Base-by-base conservation (phyloP, 163 green algal species). In the Chloromonas sp. region DNA sequence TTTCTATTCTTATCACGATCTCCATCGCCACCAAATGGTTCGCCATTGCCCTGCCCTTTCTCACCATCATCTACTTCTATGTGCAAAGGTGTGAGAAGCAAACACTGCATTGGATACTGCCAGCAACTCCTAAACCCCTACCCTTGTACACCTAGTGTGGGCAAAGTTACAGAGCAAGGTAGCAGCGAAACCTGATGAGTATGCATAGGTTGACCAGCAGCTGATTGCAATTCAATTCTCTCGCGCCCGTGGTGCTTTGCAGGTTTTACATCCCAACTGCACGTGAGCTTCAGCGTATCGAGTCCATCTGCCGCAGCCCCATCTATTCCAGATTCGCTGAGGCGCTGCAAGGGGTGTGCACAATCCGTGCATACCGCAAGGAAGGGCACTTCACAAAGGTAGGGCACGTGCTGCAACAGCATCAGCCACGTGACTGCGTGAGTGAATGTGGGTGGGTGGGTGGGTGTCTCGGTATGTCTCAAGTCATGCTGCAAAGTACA, bases 251-350 rank as follows among this genome's bases (percentile, higher is more conserved):
- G 36, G 36, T 36, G 36, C 36, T 36, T 36, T 79, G 71, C 71
- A 70, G 86, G 71, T 96, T 94, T 82, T 98, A 98, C 92, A 96
- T 98, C 71, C 90, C 90, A 11, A 87, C 92, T 0, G 91, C 91
- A 0, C 89, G 93, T 36, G 96, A 99, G 92, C 85, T 99, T 81
- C 96, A 98, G 91, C 93, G 96, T 62, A 92, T 97, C 81, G 96
- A 99, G 85, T 93, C 93, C 5, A 88, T 97, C 2, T 94, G 87
- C 0, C 94, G 95, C 84, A 95, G 88, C 15, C 96, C 96, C 85
- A 97, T 99, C 85, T 99, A 98, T 89, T 86, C 79, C 82, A 92
- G 95, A 85, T 98, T 98, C 86, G 79, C 61, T 60, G 84, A 87
- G 84, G 84, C 84, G 1, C 89, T 89, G 79, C 79, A 71, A 60